phyloP scores from a whole-genome alignment of 805 yeast species.

The Ogataea pini region DNA sequence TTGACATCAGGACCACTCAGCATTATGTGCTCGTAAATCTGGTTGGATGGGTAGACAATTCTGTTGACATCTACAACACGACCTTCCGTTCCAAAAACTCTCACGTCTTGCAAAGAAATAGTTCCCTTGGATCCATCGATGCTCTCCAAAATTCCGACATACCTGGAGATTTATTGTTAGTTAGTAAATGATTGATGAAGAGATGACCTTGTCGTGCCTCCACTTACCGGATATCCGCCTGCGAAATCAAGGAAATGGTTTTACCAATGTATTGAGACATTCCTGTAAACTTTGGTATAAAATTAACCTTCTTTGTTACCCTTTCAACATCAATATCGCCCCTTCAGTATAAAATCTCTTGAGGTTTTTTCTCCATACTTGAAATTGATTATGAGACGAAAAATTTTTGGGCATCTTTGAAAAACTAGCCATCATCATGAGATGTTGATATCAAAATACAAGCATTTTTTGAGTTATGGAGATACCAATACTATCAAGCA shows the following conservation, averaged over 20 bases:
- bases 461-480: no score
- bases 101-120: conserved; percentile 76
- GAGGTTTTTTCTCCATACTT: conserved; percentile 2
- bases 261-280: conserved; percentile 96
- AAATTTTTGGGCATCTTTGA: neutral
- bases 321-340: neutral
- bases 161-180: no score
- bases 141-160: conserved; percentile 84
- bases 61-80: conserved; percentile 67
- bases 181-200: neutral
- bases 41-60: conserved; percentile 71
- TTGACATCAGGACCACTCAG: conserved; percentile 92
- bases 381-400: conserved; percentile 5
- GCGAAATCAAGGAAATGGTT: conserved; percentile 77
- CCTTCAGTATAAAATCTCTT: neutral
- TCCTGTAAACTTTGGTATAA: neutral
- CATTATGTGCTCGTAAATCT: conserved; percentile 72
- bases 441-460: no score
- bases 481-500: no score
- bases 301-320: neutral
- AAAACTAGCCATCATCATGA: neutral
- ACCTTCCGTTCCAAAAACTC: conserved; percentile 91
- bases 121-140: conserved; percentile 91
- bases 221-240: conserved; percentile 65
- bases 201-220: no score